Evolutionary conservation across 257 asterid species (phyloP), one percentile per base, ranked within the genome.

Genomic region (Solanum sitiens): DNA sequence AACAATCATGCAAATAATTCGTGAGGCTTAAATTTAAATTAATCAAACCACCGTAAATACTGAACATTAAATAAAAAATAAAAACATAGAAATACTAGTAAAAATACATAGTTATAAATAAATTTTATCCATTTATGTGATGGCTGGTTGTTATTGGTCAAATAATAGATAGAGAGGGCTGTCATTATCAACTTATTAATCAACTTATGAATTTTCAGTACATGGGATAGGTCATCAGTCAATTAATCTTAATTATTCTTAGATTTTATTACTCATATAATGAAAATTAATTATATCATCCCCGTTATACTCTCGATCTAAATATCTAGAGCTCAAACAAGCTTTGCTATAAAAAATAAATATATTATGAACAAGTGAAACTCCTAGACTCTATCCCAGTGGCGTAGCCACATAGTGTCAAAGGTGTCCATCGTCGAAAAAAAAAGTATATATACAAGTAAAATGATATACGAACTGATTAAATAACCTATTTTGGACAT

Each of bases 131-230:
- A 82, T 50, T 27, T 16, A 82, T 82, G 70, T 47, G 70, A 18
- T 50, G 85, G 70, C 85, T 30, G 20, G 18, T 61, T 63, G 44
- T 42, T 71, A 80, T 14, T 44, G 68, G 79, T 18, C 18, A 11
- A 8, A 21, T 86, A 15, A 84, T 80, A 88, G 90, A 87, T 87
- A 82, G 89, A 85, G 86, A 83, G n/a, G 50, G 89, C 63, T 88
- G 94, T 91, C 94, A 87, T 86, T 39, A 42, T 92, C 94, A 75
- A 2, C 20, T 86, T 70, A 88, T 86, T 83, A 87, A 86, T 63
- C 59, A 42, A 77, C 88, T 75, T 89, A 76, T 82, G 91, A 83
- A 53, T 83, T 39, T 89, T 84, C 63, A 47, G 23, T 39, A 77
- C 65, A 79, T 86, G 61, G 42, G 59, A 72, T 86, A 40, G 88